Evolutionary conservation across 352 stramenopile species (phyloP), one percentile per base, ranked within the genome.

Genomic region (Pythium scleroteichum): DNA sequence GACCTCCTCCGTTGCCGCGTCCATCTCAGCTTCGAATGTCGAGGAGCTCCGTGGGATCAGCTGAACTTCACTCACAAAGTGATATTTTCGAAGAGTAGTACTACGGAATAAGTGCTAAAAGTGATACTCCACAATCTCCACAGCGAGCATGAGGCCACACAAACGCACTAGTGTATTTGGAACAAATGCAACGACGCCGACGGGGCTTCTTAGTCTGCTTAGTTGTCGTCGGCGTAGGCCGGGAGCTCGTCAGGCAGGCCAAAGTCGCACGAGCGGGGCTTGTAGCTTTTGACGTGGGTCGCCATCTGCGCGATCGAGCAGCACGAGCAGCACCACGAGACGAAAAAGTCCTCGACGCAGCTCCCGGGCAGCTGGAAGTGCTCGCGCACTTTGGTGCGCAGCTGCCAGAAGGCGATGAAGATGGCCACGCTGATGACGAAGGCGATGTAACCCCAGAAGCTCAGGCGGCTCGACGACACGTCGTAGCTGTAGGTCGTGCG

Each of bases 211-310:
- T 44, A 13, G 5, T 5, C 13, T 7, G 14, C 38, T 44, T 44
- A 44, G 13, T 44, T 20, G 13, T 44, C 38, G 4, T 44, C 38
- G 38, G 17, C 38, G 38, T 20, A 44, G 17, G 38, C 38, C 17
- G 38, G 38, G 4, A 51, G 44, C 44, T 33, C 24, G 44, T 51
- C 44, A 19, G 44, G 44, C 19, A 8, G 20, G 6, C 47, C 51
- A 20, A 58, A 58, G 16, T 20, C n/a, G 35, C 51, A 58, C 33
- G 32, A 27, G 16, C 33, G 9, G 19, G 51, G 29, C 22, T 29
- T 58, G 51, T 58, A 58, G 39, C 51, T 58, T 20, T 47, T 24
- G 35, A 58, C 51, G 51, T 58, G 51, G 8, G 51, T 58, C 22
- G 51, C 51, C 33, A 58, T 45, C 26, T 58, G 51, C 38, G 38